Conservation (phyloP, 768 basidiomycete species). For the Termitomyces sp. region DNA sequence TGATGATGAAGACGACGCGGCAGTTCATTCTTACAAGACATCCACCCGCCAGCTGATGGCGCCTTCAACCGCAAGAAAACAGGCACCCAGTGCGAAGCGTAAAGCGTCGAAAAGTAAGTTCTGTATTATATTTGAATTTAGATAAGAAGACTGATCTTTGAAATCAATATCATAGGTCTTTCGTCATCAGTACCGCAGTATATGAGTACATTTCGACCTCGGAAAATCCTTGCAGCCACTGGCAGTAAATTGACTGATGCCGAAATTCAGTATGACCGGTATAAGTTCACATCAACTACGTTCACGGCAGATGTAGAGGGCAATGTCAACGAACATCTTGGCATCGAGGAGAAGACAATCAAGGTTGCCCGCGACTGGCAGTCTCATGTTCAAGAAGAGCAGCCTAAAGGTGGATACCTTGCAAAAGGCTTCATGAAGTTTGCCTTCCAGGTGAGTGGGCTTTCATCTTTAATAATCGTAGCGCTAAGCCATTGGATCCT, state of each 20-base stretch:
- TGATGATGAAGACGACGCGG: not conserved
- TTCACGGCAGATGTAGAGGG: not conserved
- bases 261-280: constrained; percentile 1
- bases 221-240: not conserved
- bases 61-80: not conserved
- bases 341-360: constrained; percentile 11
- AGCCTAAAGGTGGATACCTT: not conserved
- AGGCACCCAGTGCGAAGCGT: not conserved
- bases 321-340: constrained; percentile 1
- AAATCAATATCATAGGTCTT: not conserved
- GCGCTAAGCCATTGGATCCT: not conserved
- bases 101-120: not conserved
- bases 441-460: constrained; percentile 11
- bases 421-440: constrained; percentile 13
- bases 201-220: not conserved
- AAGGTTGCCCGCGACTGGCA: constrained; percentile 14
- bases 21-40: not conserved
- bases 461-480: not conserved
- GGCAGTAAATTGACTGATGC: not conserved
- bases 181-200: not conserved
- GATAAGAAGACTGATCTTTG: too few species aligned
- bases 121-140: too few species aligned
- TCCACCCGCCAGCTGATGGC: not conserved
- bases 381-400: constrained; percentile 2
- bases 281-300: not conserved